Percentiles rank a stretch among this genome's conserved stretches.
Conservation (phyloP, 2,329 filamentous ascomycete species). For the Venturia asperata region DNA sequence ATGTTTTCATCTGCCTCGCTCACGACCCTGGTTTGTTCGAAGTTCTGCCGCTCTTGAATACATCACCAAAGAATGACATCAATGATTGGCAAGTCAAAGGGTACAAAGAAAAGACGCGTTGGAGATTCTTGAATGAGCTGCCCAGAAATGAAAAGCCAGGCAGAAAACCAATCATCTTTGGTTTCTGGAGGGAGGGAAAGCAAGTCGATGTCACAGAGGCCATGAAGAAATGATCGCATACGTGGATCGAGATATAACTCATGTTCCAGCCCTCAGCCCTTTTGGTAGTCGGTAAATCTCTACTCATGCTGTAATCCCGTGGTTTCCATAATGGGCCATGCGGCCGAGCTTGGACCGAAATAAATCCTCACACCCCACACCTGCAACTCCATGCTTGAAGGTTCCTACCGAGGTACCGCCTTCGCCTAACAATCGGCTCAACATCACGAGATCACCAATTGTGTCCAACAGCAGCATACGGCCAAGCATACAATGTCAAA, state of each 20-base stretch:
- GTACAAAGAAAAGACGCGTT: slow-evolving; percentile 24
- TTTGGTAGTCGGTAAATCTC: too few species aligned
- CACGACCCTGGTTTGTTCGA: slow-evolving; percentile 27
- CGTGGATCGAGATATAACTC: not conserved
- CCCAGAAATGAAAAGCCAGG: slow-evolving; percentile 20
- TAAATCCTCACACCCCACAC: too few species aligned
- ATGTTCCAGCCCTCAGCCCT: not conserved
- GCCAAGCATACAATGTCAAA: too few species aligned
- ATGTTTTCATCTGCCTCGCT: slow-evolving; percentile 28
- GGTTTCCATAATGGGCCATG: too few species aligned
- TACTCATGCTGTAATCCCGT: too few species aligned
- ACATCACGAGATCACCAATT: too few species aligned
- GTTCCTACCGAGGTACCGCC: too few species aligned
- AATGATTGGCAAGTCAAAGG: slow-evolving; percentile 29
- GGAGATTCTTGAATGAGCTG: slow-evolving; percentile 37
- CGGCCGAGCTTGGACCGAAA: too few species aligned
- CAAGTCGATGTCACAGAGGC: not conserved
- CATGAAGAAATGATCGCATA: not conserved
- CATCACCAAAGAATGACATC: slow-evolving; percentile 28
- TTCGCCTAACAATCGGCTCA: too few species aligned
- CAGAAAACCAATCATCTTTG: slow-evolving; percentile 2
- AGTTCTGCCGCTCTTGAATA: slow-evolving; percentile 33
- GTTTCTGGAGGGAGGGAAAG: slow-evolving; percentile 11
- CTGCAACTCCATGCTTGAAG: too few species aligned
- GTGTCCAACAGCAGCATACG: too few species aligned